Conservation (phyloP, 257 asterid genomes). For the Solanum microdontum region DNA sequence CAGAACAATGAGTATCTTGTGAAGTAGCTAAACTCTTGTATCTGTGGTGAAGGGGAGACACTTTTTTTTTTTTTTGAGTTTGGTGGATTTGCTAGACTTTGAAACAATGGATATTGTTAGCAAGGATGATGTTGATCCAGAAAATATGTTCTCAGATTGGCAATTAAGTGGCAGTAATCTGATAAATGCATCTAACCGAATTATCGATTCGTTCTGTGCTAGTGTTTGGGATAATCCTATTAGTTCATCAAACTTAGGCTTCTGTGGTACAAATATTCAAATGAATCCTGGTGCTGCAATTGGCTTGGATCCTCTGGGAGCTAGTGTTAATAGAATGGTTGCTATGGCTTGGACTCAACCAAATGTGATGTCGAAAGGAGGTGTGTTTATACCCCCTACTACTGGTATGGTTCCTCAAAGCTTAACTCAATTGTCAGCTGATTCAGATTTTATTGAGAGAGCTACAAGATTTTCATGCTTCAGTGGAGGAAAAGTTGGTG, state of each 20-base stretch:
- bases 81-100: not conserved
- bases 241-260: slow-evolving; percentile 24
- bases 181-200: slow-evolving; percentile 8
- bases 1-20: not conserved
- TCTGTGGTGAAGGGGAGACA: not conserved
- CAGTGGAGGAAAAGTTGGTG: slow-evolving; percentile 52
- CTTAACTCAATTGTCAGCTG: slow-evolving; percentile 65
- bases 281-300: slow-evolving; percentile 15
- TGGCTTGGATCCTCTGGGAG: not conserved
- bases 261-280: slow-evolving; percentile 25
- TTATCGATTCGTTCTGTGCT: slow-evolving; percentile 41
- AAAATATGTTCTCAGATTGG: slow-evolving; percentile 22
- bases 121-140: not conserved
- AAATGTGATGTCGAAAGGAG: slow-evolving; percentile 7
- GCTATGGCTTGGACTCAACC: slow-evolving; percentile 34
- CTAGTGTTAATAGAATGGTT: slow-evolving; percentile 4
- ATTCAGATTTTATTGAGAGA: slow-evolving; percentile 67
- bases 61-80: not conserved
- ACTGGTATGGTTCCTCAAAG: slow-evolving; percentile 45
- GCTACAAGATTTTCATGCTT: slow-evolving; percentile 87
- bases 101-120: not conserved
- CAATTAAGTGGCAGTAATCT: slow-evolving; percentile 32
- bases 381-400: slow-evolving; percentile 24
- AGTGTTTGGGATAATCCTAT: slow-evolving; percentile 47
- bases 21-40: not conserved